Evolutionary conservation across 208 protist genomes (phyloP), one percentile per base, ranked within the genome.

Genomic region (Leishmania tarentolae): DNA sequence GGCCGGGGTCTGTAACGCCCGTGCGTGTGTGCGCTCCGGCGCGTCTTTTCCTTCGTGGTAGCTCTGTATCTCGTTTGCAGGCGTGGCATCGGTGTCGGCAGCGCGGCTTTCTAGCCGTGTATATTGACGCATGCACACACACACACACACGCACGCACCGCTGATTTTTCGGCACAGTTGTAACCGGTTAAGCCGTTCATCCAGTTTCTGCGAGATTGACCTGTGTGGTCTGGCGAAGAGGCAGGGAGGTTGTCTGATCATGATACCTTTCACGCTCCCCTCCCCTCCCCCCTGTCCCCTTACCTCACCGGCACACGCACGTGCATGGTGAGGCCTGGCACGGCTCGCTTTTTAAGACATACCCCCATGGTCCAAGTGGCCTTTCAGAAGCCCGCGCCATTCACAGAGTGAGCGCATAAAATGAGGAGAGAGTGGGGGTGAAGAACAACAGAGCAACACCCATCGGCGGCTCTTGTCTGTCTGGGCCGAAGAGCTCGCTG

Each of bases 1-100:
- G 91, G 91, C 15, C 92, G 93, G 46, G 88, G 89, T 35, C 61
- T 96, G 65, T 94, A 85, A 87, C 8, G n/a, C 37, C 65, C 31
- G 8, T 35, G 68, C 47, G 68, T 72, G 68, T 52, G 21, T n/a
- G 50, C 50, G 21, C 9, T 53, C 50, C 15, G 50, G 42, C 24
- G 68, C 28, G 35, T 72, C 40, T 42, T 40, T 46, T 70, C 37
- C 8, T 46, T 28, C 21, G 42, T 28, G 47, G 68, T 46, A 50
- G 24, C 37, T n/a, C 37, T 40, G 3, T 28, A 17, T 40, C 66
- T 71, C 37, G 19, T 47, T 28, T 66, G 59, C 31, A 9, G n/a
- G 59, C n/a, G 37, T 66, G n/a, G n/a, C 13, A 66, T n/a, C n/a
- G n/a, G n/a, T n/a, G n/a, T n/a, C n/a, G n/a, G n/a, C n/a, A 66